These are phyloP conservation scores for Colletotrichum limetticola DNA, from an alignment of 2,329 filamentous ascomycete genomes.

Conservation along the genomic window DNA sequence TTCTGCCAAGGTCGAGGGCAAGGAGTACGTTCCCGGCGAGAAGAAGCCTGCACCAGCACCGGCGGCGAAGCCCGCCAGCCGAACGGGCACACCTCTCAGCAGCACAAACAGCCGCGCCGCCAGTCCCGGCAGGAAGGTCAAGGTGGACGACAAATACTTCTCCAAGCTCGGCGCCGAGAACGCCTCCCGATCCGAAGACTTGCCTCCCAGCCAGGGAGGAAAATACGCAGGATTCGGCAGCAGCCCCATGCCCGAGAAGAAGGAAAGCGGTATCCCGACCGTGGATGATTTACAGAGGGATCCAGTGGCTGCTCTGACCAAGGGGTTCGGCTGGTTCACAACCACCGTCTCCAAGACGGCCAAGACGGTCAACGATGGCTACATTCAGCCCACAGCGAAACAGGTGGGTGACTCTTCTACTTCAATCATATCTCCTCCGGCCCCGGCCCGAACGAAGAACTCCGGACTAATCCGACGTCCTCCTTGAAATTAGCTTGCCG, in stretches of 20 bases:
- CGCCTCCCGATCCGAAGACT: conserved; percentile 74
- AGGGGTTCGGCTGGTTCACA: conserved; percentile 95
- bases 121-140: conserved; percentile 61
- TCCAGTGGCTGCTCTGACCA: conserved; percentile 86
- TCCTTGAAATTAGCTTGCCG: conserved; percentile 69
- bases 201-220: conserved; percentile 90
- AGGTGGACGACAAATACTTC: conserved; percentile 90
- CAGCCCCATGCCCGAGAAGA: conserved; percentile 66
- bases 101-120: conserved; percentile 51
- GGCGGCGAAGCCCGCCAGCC: conserved; percentile 45
- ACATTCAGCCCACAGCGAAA: conserved; percentile 91
- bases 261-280: conserved; percentile 66
- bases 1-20: conserved; percentile 86
- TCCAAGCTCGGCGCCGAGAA: conserved; percentile 86
- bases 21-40: conserved; percentile 82
- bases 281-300: conserved; percentile 93
- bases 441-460: conserved; percentile 2
- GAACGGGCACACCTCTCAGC: conserved; percentile 54
- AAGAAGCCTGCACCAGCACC: conserved; percentile 58
- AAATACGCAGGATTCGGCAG: conserved; percentile 94
- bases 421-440: conserved; percentile 33
- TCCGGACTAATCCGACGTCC: conserved; percentile 39
- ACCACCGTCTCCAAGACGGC: conserved; percentile 89
- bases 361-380: conserved; percentile 89
- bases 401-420: conserved; percentile 66